Evolutionary conservation across 169 alveolate species (phyloP), one percentile per base, ranked within the genome.

Genomic region (Cryptosporidium xiaoi): DNA sequence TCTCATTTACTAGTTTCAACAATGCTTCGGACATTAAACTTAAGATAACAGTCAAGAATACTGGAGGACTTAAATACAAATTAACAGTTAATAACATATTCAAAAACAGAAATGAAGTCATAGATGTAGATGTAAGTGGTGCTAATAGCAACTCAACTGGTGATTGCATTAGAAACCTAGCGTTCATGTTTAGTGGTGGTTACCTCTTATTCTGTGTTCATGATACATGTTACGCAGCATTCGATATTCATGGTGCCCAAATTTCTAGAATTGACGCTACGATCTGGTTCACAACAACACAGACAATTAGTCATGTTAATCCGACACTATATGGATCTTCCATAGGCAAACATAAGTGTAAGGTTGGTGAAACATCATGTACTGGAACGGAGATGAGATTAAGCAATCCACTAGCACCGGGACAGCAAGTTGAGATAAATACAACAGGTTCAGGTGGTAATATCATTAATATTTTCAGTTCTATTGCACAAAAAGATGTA

Each of bases 341-440:
- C 18, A 51, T 62, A 34, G 87, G 87, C 18, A 56, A 15, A 60
- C 27, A 40, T 40, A 77, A 77, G 34, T 77, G 87, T 44, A 77
- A 51, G 46, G 53, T 77, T 58, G 87, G 71, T 7, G 87, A 77
- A 20, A 27, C 33, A 2, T 60, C 69, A 29, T 77, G 87, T 24
- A 8, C 15, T 58, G 87, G 87, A 36, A 36, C 60, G 24, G 87
- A 77, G 34, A 31, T 29, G 51, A 77, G 87, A 24, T 48, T 77
- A 31, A 44, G 48, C 8, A 77, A 56, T 36, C 87, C 87, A 40
- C 44, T 77, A 10, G 44, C 69, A 1, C 87, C 87, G 0, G 87
- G 87, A 5, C 69, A 77, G 46, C 65, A 50, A 60, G 50, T 77
- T 4, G 50, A 77, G 53, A 60, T 77, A 16, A 24, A 18, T 20